These are phyloP conservation scores for Luvunga scandens DNA, from an alignment of 345 rosid species.

Conservation along the genomic window DNA sequence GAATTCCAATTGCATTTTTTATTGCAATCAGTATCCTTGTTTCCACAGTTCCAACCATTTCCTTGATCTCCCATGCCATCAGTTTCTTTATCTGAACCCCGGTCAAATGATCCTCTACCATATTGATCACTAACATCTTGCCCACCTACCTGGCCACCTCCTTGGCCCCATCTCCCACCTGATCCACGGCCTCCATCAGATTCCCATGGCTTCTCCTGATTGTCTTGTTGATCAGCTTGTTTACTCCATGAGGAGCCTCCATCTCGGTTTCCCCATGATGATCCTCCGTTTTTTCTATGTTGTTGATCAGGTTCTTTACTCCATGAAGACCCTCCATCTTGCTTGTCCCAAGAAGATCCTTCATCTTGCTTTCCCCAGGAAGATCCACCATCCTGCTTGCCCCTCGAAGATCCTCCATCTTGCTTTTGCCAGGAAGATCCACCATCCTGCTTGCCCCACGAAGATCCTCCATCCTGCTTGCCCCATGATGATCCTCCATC, in stretches of 20 bases:
- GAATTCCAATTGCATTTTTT: conserved; percentile 13
- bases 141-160: conserved; percentile 34
- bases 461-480: too few relatives aligned
- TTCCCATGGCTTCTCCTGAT: background rate
- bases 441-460: too few relatives aligned
- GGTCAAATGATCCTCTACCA: conserved; percentile 31
- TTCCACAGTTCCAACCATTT: conserved; percentile 6
- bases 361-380: conserved; percentile 24
- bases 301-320: background rate
- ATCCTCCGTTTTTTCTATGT: background rate
- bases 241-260: conserved; percentile 23
- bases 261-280: background rate
- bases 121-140: conserved; percentile 25
- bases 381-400: conserved; percentile 8
- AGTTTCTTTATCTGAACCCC: conserved; percentile 17
- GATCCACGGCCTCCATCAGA: conserved; percentile 37
- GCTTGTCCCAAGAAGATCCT: background rate
- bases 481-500: background rate
- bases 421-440: too few relatives aligned
- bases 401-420: too few relatives aligned
- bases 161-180: conserved; percentile 33
- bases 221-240: conserved; percentile 1
- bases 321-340: conserved; percentile 19
- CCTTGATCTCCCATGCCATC: conserved; percentile 12
- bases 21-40: conserved; percentile 11